Conservation (phyloP, 2,329 filamentous ascomycete genomes). For the Eurotiales sp. region DNA sequence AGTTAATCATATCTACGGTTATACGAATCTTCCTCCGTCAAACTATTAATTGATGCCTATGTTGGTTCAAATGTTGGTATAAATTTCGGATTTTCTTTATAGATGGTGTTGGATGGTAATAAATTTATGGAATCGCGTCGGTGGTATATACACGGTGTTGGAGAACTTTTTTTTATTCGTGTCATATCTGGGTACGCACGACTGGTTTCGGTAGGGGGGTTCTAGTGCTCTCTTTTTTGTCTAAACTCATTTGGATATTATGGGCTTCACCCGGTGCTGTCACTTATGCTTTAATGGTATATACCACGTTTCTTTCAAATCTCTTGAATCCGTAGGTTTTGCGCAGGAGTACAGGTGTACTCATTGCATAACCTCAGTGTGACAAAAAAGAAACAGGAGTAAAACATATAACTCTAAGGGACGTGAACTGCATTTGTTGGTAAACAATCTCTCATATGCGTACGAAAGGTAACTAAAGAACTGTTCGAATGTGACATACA, state of each 20-base stretch:
- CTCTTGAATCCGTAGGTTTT: neutral
- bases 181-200: too few species aligned
- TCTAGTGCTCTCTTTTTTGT: too few species aligned
- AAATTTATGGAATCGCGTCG: neutral
- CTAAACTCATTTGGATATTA: too few species aligned
- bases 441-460: neutral
- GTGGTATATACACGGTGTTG: neutral
- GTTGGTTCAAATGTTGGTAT: neutral
- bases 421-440: neutral
- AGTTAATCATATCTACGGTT: conserved; percentile 2
- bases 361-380: neutral
- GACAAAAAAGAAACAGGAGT: neutral
- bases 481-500: neutral
- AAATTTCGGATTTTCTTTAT: neutral
- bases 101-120: conserved; percentile 1
- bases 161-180: neutral
- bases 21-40: neutral
- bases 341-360: neutral
- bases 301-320: too few species aligned
- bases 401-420: neutral
- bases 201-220: neutral
- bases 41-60: conserved; percentile 1
- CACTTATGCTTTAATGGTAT: too few species aligned
- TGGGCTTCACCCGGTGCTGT: too few species aligned
- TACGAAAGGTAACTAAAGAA: neutral